These are phyloP conservation scores for Penicillium pancosmium DNA, from an alignment of 495 filamentous ascomycete species.

Conservation along the genomic window DNA sequence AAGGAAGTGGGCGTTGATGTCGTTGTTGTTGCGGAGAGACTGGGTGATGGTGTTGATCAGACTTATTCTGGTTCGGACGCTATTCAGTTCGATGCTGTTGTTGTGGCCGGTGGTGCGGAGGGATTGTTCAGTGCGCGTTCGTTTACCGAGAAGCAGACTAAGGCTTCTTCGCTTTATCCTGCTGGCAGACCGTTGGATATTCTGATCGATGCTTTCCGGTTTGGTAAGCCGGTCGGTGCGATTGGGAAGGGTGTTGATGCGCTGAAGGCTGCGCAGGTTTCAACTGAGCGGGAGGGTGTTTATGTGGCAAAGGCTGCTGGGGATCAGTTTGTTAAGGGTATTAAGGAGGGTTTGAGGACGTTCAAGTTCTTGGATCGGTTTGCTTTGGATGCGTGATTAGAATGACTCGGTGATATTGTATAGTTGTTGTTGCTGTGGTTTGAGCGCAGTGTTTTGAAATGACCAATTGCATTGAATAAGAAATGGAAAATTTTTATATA, in stretches of 20 bases:
- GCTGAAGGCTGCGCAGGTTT: slow-evolving; percentile 47
- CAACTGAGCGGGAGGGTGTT: slow-evolving; percentile 51
- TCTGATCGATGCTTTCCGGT: slow-evolving; percentile 65
- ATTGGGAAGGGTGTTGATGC: slow-evolving; percentile 52
- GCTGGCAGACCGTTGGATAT: slow-evolving; percentile 66
- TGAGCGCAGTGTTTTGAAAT: not conserved
- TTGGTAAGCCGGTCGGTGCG: slow-evolving; percentile 72
- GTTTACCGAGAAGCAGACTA: slow-evolving; percentile 21
- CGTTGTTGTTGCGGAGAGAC: slow-evolving; percentile 63
- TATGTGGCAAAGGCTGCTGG: slow-evolving; percentile 37
- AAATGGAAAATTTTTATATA: slow-evolving; percentile 1
- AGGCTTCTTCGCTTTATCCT: slow-evolving; percentile 58
- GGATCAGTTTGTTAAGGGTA: slow-evolving; percentile 41
- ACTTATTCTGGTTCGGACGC: slow-evolving; percentile 75
- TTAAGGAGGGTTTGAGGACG: slow-evolving; percentile 63
- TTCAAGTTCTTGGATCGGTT: slow-evolving; percentile 65
- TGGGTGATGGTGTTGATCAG: slow-evolving; percentile 60
- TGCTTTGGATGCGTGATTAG: slow-evolving; percentile 31
- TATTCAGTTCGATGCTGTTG: slow-evolving; percentile 69
- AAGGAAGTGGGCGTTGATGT: slow-evolving; percentile 52
- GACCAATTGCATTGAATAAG: not conserved
- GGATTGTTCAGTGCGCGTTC: slow-evolving; percentile 48
- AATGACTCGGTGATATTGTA: not conserved
- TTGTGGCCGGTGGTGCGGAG: slow-evolving; percentile 62
- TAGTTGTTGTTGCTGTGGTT: not conserved